Percentiles rank a stretch among this genome's conserved stretches.
phyloP scores from a whole-genome alignment of 2,329 filamentous ascomycete genomes.

The Monosporascus cannonballus region DNA sequence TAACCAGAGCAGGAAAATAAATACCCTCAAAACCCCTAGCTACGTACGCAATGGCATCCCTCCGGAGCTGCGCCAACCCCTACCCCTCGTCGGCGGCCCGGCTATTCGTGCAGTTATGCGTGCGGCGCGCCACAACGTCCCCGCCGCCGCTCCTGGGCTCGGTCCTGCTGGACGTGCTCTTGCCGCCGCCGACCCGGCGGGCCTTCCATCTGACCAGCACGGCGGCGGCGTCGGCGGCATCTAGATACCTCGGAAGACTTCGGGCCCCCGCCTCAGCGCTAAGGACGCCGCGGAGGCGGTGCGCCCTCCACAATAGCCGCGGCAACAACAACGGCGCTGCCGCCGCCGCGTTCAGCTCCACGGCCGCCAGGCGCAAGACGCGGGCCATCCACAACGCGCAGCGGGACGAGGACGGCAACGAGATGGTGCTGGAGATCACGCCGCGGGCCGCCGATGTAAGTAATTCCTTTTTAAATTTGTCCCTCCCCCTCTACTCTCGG shows the following conservation, averaged over 20 bases:
- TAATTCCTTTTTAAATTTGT: slow-evolving; percentile 1
- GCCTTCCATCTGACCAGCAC: slow-evolving; percentile 26
- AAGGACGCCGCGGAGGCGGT: too few species aligned
- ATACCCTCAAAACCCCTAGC: neutral
- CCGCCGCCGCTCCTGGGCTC: slow-evolving; percentile 16
- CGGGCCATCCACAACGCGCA: slow-evolving; percentile 62
- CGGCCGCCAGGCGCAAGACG: slow-evolving; percentile 34
- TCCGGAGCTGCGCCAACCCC: slow-evolving; percentile 31
- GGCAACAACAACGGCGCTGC: neutral
- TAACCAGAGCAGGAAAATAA: neutral
- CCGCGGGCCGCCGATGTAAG: slow-evolving; percentile 71
- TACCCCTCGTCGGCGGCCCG: slow-evolving; percentile 26
- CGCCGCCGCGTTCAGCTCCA: slow-evolving; percentile 29
- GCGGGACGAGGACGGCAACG: slow-evolving; percentile 75
- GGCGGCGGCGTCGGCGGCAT: slow-evolving; percentile 3
- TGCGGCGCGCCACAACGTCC: slow-evolving; percentile 10
- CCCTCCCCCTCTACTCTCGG: neutral
- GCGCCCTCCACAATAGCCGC: neutral
- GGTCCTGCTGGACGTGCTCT: slow-evolving; percentile 29
- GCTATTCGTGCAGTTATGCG: slow-evolving; percentile 26
- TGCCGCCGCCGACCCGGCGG: slow-evolving; percentile 17
- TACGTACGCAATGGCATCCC: slow-evolving; percentile 7
- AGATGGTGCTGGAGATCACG: slow-evolving; percentile 78
- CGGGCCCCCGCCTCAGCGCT: neutral
- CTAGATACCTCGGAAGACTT: neutral